Evolutionary conservation across 2,329 filamentous ascomycete genomes (phyloP).

Genomic region (Aureobasidium sp.): DNA sequence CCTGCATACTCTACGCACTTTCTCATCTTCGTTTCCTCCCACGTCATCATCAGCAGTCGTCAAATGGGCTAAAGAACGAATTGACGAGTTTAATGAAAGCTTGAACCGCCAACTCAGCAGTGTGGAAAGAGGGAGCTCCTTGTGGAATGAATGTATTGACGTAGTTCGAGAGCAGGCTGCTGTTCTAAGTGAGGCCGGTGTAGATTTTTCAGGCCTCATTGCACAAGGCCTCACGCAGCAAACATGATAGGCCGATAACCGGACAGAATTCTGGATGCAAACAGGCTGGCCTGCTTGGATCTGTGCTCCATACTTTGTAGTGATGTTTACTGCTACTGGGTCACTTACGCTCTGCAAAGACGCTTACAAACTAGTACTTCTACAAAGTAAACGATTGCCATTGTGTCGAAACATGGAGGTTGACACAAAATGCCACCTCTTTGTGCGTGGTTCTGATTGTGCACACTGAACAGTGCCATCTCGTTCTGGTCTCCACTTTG

Average conservation of each 20-base stretch:
- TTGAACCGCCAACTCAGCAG: slow-evolving; percentile 79
- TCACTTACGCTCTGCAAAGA: neutral
- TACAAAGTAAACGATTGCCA: neutral
- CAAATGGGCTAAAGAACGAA: slow-evolving; percentile 94
- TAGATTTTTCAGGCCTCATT: slow-evolving; percentile 82
- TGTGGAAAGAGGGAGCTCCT: slow-evolving; percentile 63
- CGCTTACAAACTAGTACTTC: neutral
- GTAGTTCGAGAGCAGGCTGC: slow-evolving; percentile 71
- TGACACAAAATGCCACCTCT: neutral
- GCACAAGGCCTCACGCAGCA: slow-evolving; percentile 42
- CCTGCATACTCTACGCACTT: slow-evolving; percentile 67
- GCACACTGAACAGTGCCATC: neutral
- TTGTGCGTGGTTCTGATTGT: neutral
- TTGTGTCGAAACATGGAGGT: neutral
- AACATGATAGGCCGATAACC: neutral
- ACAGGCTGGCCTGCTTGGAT: neutral
- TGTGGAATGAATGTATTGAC: slow-evolving; percentile 77
- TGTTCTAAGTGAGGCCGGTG: slow-evolving; percentile 73
- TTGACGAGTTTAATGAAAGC: slow-evolving; percentile 82
- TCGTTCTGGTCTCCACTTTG: neutral
- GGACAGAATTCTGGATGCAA: neutral
- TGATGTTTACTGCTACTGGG: neutral
- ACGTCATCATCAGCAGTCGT: slow-evolving; percentile 85
- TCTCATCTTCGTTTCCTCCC: slow-evolving; percentile 57
- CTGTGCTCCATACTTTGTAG: neutral